A percentile compares a stretch with the other conserved stretches of the same genome.
Evolutionary conservation across 169 alveolate genomes (phyloP).

Genomic region (Eimeria maxima): DNA sequence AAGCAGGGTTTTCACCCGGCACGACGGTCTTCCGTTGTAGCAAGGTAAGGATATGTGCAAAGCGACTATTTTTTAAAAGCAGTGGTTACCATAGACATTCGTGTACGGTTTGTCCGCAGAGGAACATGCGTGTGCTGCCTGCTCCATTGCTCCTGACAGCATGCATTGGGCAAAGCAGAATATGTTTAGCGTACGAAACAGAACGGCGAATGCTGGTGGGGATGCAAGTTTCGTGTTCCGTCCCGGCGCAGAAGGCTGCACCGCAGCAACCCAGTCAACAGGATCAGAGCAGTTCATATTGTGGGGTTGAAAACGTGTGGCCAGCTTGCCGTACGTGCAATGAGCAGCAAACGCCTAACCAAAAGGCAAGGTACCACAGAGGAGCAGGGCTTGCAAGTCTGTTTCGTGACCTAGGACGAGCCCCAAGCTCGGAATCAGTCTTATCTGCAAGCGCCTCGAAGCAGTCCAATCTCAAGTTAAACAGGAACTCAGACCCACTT

Average conservation of each 20-base stretch:
- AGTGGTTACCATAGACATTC: not conserved
- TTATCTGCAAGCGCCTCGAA: not conserved
- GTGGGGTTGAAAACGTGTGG: not conserved
- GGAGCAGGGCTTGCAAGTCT: constrained; percentile 75
- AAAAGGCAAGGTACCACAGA: constrained; percentile 22
- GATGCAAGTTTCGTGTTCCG: not conserved
- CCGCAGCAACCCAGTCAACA: not conserved
- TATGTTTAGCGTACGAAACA: constrained; percentile 44
- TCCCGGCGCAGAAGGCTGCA: not conserved
- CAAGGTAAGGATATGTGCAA: not conserved
- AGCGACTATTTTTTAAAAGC: not conserved
- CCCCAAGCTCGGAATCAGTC: not conserved
- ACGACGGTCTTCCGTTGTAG: not conserved
- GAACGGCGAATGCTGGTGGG: constrained; percentile 36
- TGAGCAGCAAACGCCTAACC: not conserved
- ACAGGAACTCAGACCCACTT: not conserved
- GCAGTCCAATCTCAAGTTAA: not conserved
- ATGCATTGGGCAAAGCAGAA: constrained; percentile 13
- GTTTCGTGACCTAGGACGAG: constrained; percentile 21
- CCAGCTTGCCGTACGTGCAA: not conserved
- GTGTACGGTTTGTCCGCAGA: not conserved
- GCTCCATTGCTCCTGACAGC: constrained; percentile 60
- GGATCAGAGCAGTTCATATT: not conserved
- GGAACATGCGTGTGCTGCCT: not conserved
- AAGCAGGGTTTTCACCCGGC: not conserved